Evolutionary conservation across 2,329 filamentous ascomycete genomes (phyloP).

Genomic region (Trichoderma atrobrunneum): DNA sequence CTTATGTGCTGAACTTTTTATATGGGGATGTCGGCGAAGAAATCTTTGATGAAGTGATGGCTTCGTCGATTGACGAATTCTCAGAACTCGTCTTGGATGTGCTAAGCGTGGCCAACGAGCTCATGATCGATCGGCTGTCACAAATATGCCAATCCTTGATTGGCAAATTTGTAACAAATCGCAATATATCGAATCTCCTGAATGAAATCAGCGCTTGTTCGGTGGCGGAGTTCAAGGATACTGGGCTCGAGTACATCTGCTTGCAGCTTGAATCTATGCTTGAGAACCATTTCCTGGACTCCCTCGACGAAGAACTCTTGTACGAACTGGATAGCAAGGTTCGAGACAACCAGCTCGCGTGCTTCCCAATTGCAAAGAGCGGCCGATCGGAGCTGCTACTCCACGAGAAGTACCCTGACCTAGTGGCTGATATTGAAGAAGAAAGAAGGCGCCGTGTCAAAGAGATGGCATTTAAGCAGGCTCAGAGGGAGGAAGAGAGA

Average conservation of each 20-base stretch:
- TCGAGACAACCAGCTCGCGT: slow-evolving; percentile 75
- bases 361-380: slow-evolving; percentile 73
- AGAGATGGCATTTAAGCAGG: slow-evolving; percentile 68
- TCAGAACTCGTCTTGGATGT: slow-evolving; percentile 89
- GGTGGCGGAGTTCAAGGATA: slow-evolving; percentile 81
- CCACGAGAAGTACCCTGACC: slow-evolving; percentile 61
- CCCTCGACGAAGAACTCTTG: slow-evolving; percentile 81
- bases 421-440: slow-evolving; percentile 64
- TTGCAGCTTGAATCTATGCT: slow-evolving; percentile 88
- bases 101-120: slow-evolving; percentile 83
- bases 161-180: slow-evolving; percentile 77
- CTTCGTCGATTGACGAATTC: slow-evolving; percentile 73
- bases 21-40: slow-evolving; percentile 81
- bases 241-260: slow-evolving; percentile 85
- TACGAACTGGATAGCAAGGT: slow-evolving; percentile 77
- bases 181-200: slow-evolving; percentile 81
- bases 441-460: slow-evolving; percentile 69
- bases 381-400: slow-evolving; percentile 66
- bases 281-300: slow-evolving; percentile 82
- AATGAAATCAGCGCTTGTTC: slow-evolving; percentile 84
- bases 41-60: slow-evolving; percentile 74
- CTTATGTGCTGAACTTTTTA: slow-evolving; percentile 74
- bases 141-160: slow-evolving; percentile 85
- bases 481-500: slow-evolving; percentile 63
- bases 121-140: slow-evolving; percentile 89